Evolutionary conservation across 164 flowering plant genomes (phyloP).

Genomic region (Tinospora cordifolia): DNA sequence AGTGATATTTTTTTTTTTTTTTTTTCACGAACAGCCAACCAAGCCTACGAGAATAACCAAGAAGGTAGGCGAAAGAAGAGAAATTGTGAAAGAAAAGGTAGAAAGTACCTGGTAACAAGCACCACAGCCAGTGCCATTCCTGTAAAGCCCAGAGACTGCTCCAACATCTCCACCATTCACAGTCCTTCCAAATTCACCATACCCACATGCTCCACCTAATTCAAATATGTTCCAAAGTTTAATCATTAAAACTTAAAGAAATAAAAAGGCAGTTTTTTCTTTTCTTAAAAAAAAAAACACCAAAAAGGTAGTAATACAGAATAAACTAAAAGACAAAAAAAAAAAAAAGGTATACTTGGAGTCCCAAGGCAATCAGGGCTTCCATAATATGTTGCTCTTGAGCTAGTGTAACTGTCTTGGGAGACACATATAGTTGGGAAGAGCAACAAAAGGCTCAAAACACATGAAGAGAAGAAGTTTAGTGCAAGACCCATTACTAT

Average conservation of each 20-base stretch:
- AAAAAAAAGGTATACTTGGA: slow-evolving; percentile 42
- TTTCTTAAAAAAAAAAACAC: too few relatives aligned
- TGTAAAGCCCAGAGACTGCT: slow-evolving; percentile 55
- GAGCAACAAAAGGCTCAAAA: slow-evolving; percentile 24
- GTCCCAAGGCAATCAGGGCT: slow-evolving; percentile 80
- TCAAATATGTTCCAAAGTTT: neutral
- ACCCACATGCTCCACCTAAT: slow-evolving; percentile 89
- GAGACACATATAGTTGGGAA: slow-evolving; percentile 35
- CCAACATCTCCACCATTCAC: slow-evolving; percentile 65
- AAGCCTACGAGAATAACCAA: neutral
- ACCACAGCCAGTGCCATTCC: slow-evolving; percentile 76
- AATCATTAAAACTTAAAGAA: neutral
- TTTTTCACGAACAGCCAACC: neutral
- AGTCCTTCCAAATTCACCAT: slow-evolving; percentile 64
- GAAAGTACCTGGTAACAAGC: slow-evolving; percentile 68
- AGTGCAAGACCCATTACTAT: slow-evolving; percentile 1
- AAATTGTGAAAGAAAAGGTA: neutral
- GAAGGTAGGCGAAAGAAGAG: neutral
- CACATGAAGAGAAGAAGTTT: neutral
- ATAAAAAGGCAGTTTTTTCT: neutral
- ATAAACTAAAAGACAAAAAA: neutral
- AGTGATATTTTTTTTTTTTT: too few relatives aligned
- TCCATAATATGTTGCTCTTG: slow-evolving; percentile 78
- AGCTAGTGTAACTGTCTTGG: slow-evolving; percentile 30
- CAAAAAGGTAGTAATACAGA: too few relatives aligned